phyloP scores from a whole-genome alignment of 352 stramenopile genomes.

The Halophytophthora polymorphica region DNA sequence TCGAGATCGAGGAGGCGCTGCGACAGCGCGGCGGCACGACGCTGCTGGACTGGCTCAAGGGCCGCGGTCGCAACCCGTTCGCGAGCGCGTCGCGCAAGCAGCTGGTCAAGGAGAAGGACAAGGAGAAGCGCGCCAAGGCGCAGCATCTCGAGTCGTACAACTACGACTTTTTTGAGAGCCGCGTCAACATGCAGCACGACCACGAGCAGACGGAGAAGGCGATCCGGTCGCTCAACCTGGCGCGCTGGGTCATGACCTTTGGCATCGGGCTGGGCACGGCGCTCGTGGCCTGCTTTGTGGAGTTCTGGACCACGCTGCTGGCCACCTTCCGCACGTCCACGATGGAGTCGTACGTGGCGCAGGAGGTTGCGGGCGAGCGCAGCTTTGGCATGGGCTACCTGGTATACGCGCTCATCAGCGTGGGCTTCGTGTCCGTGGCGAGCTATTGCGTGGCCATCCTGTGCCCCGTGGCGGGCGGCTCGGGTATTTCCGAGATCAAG shows the following conservation, averaged over 20 bases:
- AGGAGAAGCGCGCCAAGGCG: slow-evolving; percentile 76
- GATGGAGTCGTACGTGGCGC: slow-evolving; percentile 82
- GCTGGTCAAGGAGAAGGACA: slow-evolving; percentile 42
- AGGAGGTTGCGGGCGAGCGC: slow-evolving; percentile 41
- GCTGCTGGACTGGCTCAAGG: slow-evolving; percentile 66
- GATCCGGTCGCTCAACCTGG: slow-evolving; percentile 78
- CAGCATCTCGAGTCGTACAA: slow-evolving; percentile 85
- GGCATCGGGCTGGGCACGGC: slow-evolving; percentile 92
- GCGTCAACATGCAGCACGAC: slow-evolving; percentile 86
- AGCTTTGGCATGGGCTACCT: slow-evolving; percentile 81
- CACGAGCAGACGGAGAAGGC: slow-evolving; percentile 75
- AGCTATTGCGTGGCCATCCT: slow-evolving; percentile 91
- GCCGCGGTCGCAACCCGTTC: slow-evolving; percentile 33
- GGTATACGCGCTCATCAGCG: slow-evolving; percentile 89
- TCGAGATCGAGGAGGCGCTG: slow-evolving; percentile 76
- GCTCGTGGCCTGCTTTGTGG: slow-evolving; percentile 92
- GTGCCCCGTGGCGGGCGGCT: slow-evolving; percentile 94
- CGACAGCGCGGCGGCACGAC: slow-evolving; percentile 59
- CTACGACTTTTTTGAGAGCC: slow-evolving; percentile 87
- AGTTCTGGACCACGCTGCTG: slow-evolving; percentile 87
- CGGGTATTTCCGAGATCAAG: slow-evolving; percentile 98
- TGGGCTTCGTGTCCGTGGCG: slow-evolving; percentile 90
- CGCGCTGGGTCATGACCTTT: slow-evolving; percentile 96
- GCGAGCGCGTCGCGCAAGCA: slow-evolving; percentile 26
- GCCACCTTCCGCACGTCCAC: slow-evolving; percentile 86